Conservation (phyloP, 2,329 filamentous ascomycete species). For the Pseudogymnoascus sp. region DNA sequence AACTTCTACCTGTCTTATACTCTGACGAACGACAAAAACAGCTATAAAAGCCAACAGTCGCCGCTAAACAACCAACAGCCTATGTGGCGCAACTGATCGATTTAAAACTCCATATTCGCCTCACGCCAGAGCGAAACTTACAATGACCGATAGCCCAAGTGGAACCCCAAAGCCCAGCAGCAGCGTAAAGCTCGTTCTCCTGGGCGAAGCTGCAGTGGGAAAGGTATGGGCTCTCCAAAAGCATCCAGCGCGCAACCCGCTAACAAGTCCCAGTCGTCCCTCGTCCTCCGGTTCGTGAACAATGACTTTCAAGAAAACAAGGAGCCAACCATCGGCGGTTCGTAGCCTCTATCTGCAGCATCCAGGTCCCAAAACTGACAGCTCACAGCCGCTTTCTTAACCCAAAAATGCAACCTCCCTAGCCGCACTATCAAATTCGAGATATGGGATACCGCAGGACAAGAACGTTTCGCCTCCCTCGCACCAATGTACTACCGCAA, state of each 20-base stretch:
- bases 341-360: conserved; percentile 21
- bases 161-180: conserved; percentile 86
- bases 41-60: not conserved
- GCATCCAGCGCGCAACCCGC: not conserved
- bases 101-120: not conserved
- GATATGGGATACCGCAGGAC: conserved; percentile 97
- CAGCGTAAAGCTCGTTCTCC: conserved; percentile 97
- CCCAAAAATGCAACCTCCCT: conserved; percentile 95
- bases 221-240: conserved; percentile 57
- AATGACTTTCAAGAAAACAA: conserved; percentile 99
- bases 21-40: not conserved
- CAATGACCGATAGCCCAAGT: conserved; percentile 66
- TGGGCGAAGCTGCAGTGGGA: conserved; percentile 95
- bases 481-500: conserved; percentile 99
- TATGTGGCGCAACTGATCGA: not conserved
- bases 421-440: conserved; percentile 87
- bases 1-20: not conserved
- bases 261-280: conserved; percentile 64
- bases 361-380: conserved; percentile 7
- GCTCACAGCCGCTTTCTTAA: conserved; percentile 79
- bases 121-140: not conserved
- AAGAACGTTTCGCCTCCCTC: conserved; percentile 93
- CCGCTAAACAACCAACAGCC: not conserved
- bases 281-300: conserved; percentile 97
- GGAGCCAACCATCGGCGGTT: conserved; percentile 97